Evolutionary conservation across 805 yeast species (phyloP), one percentile per base, ranked within the genome.

Genomic region (Saccharomycopsis oosterbeekiorum): DNA sequence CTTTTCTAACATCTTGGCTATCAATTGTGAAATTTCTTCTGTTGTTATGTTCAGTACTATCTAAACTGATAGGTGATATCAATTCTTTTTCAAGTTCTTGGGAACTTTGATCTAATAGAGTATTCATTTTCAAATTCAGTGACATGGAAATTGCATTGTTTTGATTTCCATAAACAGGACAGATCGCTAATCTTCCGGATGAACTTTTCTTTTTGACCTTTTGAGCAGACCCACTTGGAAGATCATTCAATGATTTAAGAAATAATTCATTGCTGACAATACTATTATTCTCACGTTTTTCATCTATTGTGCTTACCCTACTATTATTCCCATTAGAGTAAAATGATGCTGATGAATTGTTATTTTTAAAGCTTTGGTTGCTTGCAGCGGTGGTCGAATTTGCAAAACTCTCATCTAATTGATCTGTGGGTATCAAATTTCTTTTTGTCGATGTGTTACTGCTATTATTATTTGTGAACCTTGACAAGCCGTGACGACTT

Each of bases 11-110:
- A 55, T 11, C 15, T 19, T 12, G 14, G 17, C 36, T 55, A 47
- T 47, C 53, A 21, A 47, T 11, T 4, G 53, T 21, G 21, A 47
- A 47, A 47, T 47, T 47, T 47, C 53, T 47, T 14, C 15, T 47
- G 21, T 47, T 47, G 21, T 12, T 47, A 55, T 58, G 19, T 10
- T 58, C 42, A 39, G 21, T 19, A 34, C 56, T 54, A 36, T 55
- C 61, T 10, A 59, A 36, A 36, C 61, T 59, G 10, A 59, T 50
- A 10, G 61, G 61, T 14, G 60, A 58, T 6, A 40, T 26, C 34
- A 50, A 11, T 36, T n/a, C 42, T 34, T 39, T 19, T 34, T 57
- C 51, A n/a, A 12, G 1, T 19, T 11, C 19, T 26, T 37, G 10
- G 24, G 24, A 9, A 12, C 24, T 15, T 17, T n/a, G 11, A 34